Evolutionary conservation across 108 stramenopile species (phyloP).

Genomic region (Nitzschia sp.): DNA sequence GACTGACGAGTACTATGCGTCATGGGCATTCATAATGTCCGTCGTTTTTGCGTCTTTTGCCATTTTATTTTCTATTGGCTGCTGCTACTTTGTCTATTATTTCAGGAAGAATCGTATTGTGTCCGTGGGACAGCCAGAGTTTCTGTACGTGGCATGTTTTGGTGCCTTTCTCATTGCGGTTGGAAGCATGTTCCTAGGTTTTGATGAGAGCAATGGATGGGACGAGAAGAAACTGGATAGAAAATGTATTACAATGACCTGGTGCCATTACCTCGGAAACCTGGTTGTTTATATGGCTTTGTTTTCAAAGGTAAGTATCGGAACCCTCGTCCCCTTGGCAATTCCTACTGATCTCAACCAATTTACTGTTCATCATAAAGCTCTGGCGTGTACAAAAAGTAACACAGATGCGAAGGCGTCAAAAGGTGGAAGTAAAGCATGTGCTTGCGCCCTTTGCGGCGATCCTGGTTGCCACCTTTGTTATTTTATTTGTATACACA

Average conservation of each 20-base stretch:
- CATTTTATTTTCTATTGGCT: background rate
- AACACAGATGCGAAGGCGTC: constrained; percentile 15
- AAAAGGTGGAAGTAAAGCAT: constrained; percentile 3
- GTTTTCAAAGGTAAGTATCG: constrained; percentile 18
- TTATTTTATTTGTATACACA: background rate
- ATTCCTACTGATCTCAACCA: background rate
- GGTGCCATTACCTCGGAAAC: constrained; percentile 1
- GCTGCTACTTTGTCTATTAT: constrained; percentile 5
- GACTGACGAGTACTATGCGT: background rate
- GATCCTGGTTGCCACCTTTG: background rate
- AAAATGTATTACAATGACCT: background rate
- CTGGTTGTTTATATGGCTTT: constrained; percentile 18
- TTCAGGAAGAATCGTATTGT: constrained; percentile 11
- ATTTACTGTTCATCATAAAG: no score
- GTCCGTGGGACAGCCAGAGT: constrained; percentile 16
- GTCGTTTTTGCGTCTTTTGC: constrained; percentile 4
- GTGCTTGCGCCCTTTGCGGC: constrained; percentile 7
- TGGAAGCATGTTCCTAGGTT: background rate
- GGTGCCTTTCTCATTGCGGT: constrained; percentile 8
- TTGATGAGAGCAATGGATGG: constrained; percentile 7
- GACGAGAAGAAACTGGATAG: background rate
- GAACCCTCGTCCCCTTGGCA: no score
- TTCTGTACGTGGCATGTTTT: constrained; percentile 11
- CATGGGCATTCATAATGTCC: background rate
- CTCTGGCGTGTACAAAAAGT: constrained; percentile 23